phyloP scores from a whole-genome alignment of 306 rosid genomes.

The Vicia sativa region DNA sequence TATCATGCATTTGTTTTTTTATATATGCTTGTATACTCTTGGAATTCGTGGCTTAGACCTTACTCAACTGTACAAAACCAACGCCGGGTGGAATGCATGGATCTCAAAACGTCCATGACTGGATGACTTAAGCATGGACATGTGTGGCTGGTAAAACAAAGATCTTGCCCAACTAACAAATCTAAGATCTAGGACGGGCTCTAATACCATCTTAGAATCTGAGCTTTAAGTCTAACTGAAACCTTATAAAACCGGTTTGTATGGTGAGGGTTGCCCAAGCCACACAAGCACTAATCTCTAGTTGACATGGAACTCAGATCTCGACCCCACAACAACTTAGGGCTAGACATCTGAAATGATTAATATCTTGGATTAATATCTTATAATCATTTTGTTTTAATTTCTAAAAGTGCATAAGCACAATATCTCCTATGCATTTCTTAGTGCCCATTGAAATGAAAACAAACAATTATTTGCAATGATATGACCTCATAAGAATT shows the following conservation, averaged over 20 bases:
- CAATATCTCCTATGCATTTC: background rate
- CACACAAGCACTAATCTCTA: background rate
- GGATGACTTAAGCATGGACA: background rate
- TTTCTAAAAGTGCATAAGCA: background rate
- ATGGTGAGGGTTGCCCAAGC: background rate
- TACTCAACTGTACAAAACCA: background rate
- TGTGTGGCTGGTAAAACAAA: background rate
- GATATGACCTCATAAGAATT: background rate
- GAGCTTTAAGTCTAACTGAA: background rate
- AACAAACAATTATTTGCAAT: background rate
- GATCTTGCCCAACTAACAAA: background rate
- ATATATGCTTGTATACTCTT: background rate
- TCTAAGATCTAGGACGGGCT: background rate
- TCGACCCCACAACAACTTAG: no score
- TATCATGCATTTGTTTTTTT: background rate
- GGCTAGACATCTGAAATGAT: no score
- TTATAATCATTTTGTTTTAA: background rate
- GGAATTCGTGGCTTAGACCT: background rate
- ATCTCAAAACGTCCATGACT: background rate
- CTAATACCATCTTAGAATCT: background rate
- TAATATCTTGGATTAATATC: no score
- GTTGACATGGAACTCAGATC: no score
- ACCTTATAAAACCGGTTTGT: background rate
- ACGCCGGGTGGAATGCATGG: background rate
- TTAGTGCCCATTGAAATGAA: background rate